These are phyloP conservation scores for Fragaria iinumae DNA, from an alignment of 306 rosid species.

Conservation along the genomic window DNA sequence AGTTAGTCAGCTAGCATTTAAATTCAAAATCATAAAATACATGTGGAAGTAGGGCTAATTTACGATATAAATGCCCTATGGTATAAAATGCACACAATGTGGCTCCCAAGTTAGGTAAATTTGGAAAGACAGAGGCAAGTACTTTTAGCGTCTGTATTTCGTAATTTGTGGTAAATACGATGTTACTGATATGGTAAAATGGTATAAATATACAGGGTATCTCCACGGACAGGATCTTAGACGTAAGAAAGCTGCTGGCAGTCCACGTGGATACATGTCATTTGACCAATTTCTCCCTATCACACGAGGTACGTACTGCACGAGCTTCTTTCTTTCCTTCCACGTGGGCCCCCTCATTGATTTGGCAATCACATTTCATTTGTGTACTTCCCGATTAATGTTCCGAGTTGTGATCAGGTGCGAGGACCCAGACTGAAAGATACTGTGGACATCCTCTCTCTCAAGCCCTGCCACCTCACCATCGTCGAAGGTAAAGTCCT, in stretches of 20 bases:
- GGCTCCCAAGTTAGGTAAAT: too few species aligned
- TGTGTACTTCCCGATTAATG: not conserved
- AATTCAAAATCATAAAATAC: too few species aligned
- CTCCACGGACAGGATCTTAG: conserved; percentile 84
- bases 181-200: too few species aligned
- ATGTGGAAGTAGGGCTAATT: too few species aligned
- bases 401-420: conserved; percentile 38
- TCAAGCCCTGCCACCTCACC: conserved; percentile 80
- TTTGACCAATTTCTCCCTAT: conserved; percentile 70
- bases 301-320: conserved; percentile 65
- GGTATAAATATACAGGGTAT: conserved; percentile 49
- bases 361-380: not conserved
- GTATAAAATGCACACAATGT: too few species aligned
- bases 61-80: too few species aligned
- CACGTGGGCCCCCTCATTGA: not conserved
- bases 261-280: conserved; percentile 87
- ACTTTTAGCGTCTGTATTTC: not conserved
- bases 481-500: conserved; percentile 58
- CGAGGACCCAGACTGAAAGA: conserved; percentile 73
- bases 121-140: not conserved
- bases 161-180: not conserved
- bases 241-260: conserved; percentile 72
- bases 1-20: too few species aligned
- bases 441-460: conserved; percentile 67
- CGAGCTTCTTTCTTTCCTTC: not conserved